Base-by-base conservation (phyloP, 345 rosid species). In the Sonneratia caseolaris region DNA sequence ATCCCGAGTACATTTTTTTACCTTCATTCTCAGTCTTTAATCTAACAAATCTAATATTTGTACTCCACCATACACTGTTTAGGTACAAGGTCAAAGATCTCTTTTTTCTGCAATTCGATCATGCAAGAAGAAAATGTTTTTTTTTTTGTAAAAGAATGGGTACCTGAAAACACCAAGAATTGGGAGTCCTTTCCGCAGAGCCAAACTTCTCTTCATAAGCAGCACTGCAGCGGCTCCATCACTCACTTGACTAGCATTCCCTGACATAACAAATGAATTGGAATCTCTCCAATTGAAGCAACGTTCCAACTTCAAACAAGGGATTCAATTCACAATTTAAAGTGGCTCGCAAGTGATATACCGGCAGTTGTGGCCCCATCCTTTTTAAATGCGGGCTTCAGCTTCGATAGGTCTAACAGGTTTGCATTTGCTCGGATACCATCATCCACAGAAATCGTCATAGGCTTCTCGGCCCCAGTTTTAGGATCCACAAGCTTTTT, bases 161-260 rank as follows among this genome's bases (percentile, higher is more conserved):
- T 76, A 89, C 98, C 98, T 90, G 85, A 92, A 92, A 42, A 89
- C 83, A 68, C 99, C 99, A 38, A 95, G 96, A 78, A 95, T 85
- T 37, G 97, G 93, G 59, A 95, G 91, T 45, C 97, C 97, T 72
- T 88, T 95, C 81, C 87, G 85, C 81, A 83, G 2, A 48, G 99
- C 99, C 59, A 86, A 40, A 70, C 91, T 89, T 79, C 97, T 88
- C 86, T 92, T 95, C 93, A 90, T 89, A 61, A 95, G 86, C 57
- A 95, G 86, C 76, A 95, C 99, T 1, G 97, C 99, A 76, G 87
- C 99, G 37, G 97, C 99, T 47, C 97, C 99, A 81, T 95, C 99
- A 78, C 97, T 95, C 70, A 91, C 84, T 81, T 95, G 99, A 84
- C 99, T 95, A 77, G 99, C 83, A 83, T 90, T 95, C 40, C 99